phyloP scores from a whole-genome alignment of 2,329 filamentous ascomycete genomes.

The Cercospora sp. region DNA sequence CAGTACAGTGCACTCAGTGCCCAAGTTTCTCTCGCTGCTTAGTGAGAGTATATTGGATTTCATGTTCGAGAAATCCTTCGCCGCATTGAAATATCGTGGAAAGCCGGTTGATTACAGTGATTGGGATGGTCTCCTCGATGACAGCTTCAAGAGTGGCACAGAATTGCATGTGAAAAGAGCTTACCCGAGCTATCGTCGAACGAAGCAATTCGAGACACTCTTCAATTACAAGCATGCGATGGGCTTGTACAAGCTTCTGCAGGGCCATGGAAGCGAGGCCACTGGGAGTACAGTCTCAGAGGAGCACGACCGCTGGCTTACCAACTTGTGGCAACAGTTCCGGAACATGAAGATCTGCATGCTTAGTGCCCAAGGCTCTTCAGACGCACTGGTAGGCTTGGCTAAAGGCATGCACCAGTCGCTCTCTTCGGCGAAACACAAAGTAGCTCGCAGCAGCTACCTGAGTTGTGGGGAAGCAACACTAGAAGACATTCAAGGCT shows the following conservation, averaged over 20 bases:
- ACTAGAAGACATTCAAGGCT: neutral
- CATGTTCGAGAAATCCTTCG: neutral
- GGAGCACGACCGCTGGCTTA: neutral
- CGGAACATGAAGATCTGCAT: neutral
- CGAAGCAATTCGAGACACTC: neutral
- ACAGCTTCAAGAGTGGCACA: neutral
- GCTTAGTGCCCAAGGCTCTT: neutral
- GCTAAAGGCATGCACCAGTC: neutral
- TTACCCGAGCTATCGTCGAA: neutral
- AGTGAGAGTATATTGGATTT: constrained; percentile 13
- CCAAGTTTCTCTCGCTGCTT: constrained; percentile 12
- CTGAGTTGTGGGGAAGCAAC: neutral
- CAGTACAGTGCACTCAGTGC: neutral
- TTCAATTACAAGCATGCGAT: neutral
- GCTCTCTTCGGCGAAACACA: neutral
- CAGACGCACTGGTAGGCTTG: neutral
- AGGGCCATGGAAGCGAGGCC: neutral
- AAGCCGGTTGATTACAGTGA: neutral
- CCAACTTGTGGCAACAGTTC: neutral
- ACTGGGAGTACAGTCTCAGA: neutral
- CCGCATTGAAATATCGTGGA: constrained; percentile 6
- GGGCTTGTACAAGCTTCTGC: neutral
- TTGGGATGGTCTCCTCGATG: constrained; percentile 2
- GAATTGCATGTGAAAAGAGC: neutral
- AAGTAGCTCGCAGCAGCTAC: neutral